Conservation (phyloP, 1,139 yeast genomes). For the Meyerozyma smithsonii region DNA sequence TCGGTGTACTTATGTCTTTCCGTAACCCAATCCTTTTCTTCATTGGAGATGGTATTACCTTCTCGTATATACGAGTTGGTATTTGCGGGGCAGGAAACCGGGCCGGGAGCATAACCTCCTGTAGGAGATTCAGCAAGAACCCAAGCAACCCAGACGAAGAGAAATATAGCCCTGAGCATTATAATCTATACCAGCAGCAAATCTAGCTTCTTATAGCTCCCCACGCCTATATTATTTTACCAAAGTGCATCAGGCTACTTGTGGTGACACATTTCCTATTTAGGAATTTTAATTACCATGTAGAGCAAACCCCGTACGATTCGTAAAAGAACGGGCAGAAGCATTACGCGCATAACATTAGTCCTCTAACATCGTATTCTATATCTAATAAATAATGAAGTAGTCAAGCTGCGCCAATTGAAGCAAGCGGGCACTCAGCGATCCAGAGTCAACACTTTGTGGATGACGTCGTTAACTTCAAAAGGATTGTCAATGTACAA, state of each 20-base stretch:
- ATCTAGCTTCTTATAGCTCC: not conserved
- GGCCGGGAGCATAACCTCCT: slow-evolving; percentile 62
- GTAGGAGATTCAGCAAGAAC: slow-evolving; percentile 53
- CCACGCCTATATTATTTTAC: not conserved
- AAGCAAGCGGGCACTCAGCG: too few relatives aligned
- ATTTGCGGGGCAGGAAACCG: slow-evolving; percentile 49
- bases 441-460: slow-evolving; percentile 7
- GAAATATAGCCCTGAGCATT: not conserved
- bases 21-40: slow-evolving; percentile 17
- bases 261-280: too few relatives aligned
- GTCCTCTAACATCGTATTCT: too few relatives aligned
- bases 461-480: slow-evolving; percentile 45
- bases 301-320: too few relatives aligned
- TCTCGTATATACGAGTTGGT: slow-evolving; percentile 20
- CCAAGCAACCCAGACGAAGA: not conserved
- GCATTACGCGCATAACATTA: too few relatives aligned
- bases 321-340: too few relatives aligned
- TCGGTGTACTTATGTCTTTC: slow-evolving; percentile 18
- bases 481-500: slow-evolving; percentile 45
- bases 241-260: too few relatives aligned
- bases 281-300: too few relatives aligned
- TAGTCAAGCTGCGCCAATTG: too few relatives aligned
- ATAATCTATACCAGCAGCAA: not conserved
- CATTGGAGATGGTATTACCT: slow-evolving; percentile 28
- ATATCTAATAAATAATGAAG: not conserved